Evolutionary conservation across 2,329 filamentous ascomycete species (phyloP), one percentile per base, ranked within the genome.

Genomic region (Arthrobotrys pseudoclavata): DNA sequence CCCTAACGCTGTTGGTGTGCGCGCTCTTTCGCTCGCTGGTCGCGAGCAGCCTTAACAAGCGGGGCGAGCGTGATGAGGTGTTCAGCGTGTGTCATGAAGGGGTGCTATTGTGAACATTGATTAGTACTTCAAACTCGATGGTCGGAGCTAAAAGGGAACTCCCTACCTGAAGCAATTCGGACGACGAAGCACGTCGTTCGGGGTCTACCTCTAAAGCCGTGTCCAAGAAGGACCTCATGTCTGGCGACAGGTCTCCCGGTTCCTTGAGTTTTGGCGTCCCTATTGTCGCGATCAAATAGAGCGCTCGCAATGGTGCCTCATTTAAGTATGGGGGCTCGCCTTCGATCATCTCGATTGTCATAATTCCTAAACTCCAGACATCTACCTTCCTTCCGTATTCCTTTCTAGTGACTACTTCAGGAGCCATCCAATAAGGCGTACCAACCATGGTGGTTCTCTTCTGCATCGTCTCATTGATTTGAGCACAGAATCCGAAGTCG

Each of bases 281-380:
- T 82, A 97, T 97, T 37, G 96, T 98, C 67, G 96, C 96, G 83
- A 99, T 99, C 81, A 99, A 86, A 87, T 96, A 99, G 42, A 99
- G 87, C 0, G 96, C 96, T 77, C 95, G 90, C 24, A 99, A 87
- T 4, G 96, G 96, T 42, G 93, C 96, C 84, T 99, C 96, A 45
- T 94, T 98, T 75, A 99, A 87, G 83, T 98, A 99, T 24, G 96
- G 96, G 12, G 96, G 96, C 84, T 98, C 96, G 83, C 95, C 96
- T 85, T 98, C 96, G 80, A 99, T 97, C 96, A 99, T 99, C 85
- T 99, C 96, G 82, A 99, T 98, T 6, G 96, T 94, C 96, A 99
- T 98, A 85, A 99, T 99, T 75, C 96, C 96, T 52, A 99, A 86
- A 75, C 93, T 97, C 96, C 96, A 99, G 81, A 99, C 97, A 83